Evolutionary conservation across 768 basidiomycete genomes (phyloP).

Genomic region (Coprinopsis strossmayeri): DNA sequence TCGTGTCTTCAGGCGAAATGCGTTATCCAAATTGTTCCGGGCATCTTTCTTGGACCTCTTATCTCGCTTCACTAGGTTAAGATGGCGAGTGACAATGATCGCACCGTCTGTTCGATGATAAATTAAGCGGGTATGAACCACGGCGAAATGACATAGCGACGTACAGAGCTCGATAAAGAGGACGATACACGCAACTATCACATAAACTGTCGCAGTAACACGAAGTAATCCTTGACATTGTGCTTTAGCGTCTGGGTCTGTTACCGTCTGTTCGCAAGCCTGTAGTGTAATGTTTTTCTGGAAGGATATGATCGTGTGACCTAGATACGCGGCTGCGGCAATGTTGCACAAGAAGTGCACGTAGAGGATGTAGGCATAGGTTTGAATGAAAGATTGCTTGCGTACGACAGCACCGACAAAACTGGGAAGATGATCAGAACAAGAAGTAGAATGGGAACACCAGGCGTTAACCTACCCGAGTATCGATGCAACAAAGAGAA

Average conservation of each 20-base stretch:
- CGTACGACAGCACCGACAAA: conserved; percentile 58
- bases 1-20: conserved; percentile 26
- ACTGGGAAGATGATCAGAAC: too few species aligned
- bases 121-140: neutral
- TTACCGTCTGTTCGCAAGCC: conserved; percentile 40
- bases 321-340: conserved; percentile 43
- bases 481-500: conserved; percentile 46
- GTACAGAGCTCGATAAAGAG: conserved; percentile 52
- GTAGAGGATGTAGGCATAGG: conserved; percentile 52
- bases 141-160: conserved; percentile 16
- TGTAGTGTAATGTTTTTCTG: conserved; percentile 33
- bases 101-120: conserved; percentile 44
- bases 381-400: conserved; percentile 53
- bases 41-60: conserved; percentile 36
- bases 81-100: conserved; percentile 46
- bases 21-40: conserved; percentile 28
- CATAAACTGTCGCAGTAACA: conserved; percentile 39
- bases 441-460: too few species aligned
- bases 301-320: conserved; percentile 41
- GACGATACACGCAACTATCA: conserved; percentile 35
- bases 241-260: conserved; percentile 29
- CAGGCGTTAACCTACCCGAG: too few species aligned
- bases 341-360: conserved; percentile 52
- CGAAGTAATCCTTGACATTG: conserved; percentile 39
- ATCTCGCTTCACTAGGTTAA: conserved; percentile 44